Base-by-base conservation (phyloP, 148 eudicot genomes). In the Bassia scoparia region DNA sequence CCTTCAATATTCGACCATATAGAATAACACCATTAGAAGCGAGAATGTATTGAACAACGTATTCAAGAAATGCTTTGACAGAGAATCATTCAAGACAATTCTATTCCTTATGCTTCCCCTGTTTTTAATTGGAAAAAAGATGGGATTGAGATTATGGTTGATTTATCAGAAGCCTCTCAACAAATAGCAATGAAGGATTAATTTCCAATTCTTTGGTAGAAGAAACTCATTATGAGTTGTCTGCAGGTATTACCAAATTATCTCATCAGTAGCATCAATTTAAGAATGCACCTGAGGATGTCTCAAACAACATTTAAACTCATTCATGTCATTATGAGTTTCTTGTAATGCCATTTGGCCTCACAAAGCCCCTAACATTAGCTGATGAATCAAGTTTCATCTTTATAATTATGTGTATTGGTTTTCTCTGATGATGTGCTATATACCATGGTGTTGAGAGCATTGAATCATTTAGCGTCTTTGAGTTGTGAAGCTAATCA, bases 1-100 rank as follows among this genome's bases (percentile, higher is more conserved):
- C 38, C 59, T 15, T 68, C 37, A 68, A 26, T 26, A 46, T 68
- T 5, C 27, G 71, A 27, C 58, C 71, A 2, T 69, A 69, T 20
- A 69, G 60, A n/a, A n/a, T n/a, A n/a, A 44, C 52, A 69, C 12
- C 72, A 60, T 5, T 43, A 50, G 20, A 50, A 49, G 18, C 59
- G 48, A 10, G 23, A 11, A 63, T 14, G 17, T 63, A 63, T 63
- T 63, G 67, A 63, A 17, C 33, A 63, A 16, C 21, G 33, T 1
- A 62, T 34, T 15, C 67, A 62, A 33, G 67, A 62, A 62, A 18
- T 62, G 23, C 44, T n/a, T 62, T 6, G 33, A 33, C 10, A 33
- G 16, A 5, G 67, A 2, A 34, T 63, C 20, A 33, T 33, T 1
- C 44, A 35, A 33, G 1, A 10, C 17, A 63, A 44, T 12, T 29